These are phyloP conservation scores for Coemansia sp. DNA, from an alignment of 192 early-diverging fungal species.

Conservation along the genomic window DNA sequence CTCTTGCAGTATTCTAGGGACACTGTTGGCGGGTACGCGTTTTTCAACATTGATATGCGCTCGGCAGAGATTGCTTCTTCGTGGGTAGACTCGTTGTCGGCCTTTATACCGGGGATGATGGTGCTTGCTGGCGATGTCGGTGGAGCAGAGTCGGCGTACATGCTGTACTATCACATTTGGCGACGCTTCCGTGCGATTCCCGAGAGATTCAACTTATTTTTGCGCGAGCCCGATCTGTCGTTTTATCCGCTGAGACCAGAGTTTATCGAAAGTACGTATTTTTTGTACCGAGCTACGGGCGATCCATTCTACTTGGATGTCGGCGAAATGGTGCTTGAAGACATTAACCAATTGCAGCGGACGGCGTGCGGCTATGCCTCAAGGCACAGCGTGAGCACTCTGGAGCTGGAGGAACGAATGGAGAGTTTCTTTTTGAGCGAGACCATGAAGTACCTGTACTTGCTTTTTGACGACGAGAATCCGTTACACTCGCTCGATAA, in stretches of 20 bases:
- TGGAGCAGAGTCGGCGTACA: conserved; percentile 80
- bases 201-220: conserved; percentile 82
- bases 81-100: conserved; percentile 90
- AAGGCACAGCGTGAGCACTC: conserved; percentile 66
- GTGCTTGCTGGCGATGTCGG: conserved; percentile 87
- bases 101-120: conserved; percentile 93
- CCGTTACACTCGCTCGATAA: conserved; percentile 69
- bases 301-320: conserved; percentile 92
- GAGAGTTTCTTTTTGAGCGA: conserved; percentile 95
- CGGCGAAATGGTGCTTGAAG: conserved; percentile 84
- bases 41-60: conserved; percentile 85
- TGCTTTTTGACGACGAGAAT: conserved; percentile 88
- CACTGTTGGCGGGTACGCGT: conserved; percentile 72
- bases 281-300: conserved; percentile 86
- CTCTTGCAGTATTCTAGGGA: conserved; percentile 70
- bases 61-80: conserved; percentile 66
- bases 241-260: conserved; percentile 92
- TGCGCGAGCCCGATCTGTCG: conserved; percentile 64
- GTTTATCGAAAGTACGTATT: conserved; percentile 93
- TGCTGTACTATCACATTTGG: conserved; percentile 90
- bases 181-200: conserved; percentile 81
- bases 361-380: conserved; percentile 83
- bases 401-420: conserved; percentile 82
- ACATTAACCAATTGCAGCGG: conserved; percentile 72
- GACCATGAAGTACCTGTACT: conserved; percentile 95